Evolutionary conservation across 78 protist genomes (phyloP), one percentile per base, ranked within the genome.

Genomic region (Dictyostelium citrinum): DNA sequence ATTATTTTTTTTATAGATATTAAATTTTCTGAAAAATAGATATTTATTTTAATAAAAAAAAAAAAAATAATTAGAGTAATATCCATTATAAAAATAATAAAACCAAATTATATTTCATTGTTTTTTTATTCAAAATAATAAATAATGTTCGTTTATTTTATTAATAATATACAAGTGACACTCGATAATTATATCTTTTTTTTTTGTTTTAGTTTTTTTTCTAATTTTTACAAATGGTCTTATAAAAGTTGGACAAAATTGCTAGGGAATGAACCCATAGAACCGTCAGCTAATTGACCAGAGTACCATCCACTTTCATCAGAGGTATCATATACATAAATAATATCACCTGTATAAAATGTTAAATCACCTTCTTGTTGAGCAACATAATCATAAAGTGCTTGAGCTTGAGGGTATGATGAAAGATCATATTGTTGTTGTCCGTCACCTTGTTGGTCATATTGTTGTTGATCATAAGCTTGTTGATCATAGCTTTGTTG

Each of bases 261-360:
- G 5, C 75, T 11, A 12, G 95, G 95, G 95, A 90, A 90, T 16
- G 60, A 58, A 60, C 95, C 95, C 3, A 37, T 41, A 43, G 74
- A 16, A 27, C 95, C 95, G 12, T 90, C 64, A 4, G 45, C 80
- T 4, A 70, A 33, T 45, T 90, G 81, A 76, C 95, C 95, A 17
- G 58, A 14, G 6, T 86, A 80, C 88, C 95, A 80, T 14, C 90
- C 95, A 14, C 51, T 16, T 31, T n/a, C 90, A 46, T 90, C 95
- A 4, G 83, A 46, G 31, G 43, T 39, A 33, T 90, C 95, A 7
- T 82, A 43, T 31, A 90, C 71, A 49, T 71, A 80, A 45, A 90
- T 90, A 11, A 90, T 82, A 46, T 90, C 95, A 22, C 95, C 95
- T 68, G 86, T 71, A 45, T 90, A 82, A 84, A 90, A 90, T 16